Conservation (phyloP, 257 asterid genomes). For the Fraxinus pennsylvanica region DNA sequence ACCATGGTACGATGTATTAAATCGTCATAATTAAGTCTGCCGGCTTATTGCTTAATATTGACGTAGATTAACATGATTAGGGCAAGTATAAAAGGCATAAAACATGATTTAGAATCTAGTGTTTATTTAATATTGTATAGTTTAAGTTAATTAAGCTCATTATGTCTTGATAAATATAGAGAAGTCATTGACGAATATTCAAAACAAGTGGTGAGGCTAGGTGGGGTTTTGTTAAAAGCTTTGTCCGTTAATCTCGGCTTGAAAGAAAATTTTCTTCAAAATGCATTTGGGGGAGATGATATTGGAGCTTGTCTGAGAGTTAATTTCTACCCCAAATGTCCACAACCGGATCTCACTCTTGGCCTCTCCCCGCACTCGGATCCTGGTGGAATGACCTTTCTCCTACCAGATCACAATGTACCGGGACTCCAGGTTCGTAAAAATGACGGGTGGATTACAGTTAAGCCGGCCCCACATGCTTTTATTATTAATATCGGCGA, state of each 20-base stretch:
- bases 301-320: conserved; percentile 85
- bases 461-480: conserved; percentile 75
- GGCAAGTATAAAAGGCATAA: too few relatives aligned
- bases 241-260: conserved; percentile 63
- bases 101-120: background rate
- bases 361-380: conserved; percentile 88
- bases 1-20: too few relatives aligned
- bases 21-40: too few relatives aligned
- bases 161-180: conserved; percentile 32
- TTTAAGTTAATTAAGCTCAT: too few relatives aligned
- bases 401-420: conserved; percentile 64
- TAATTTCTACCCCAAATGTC: conserved; percentile 83
- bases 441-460: conserved; percentile 58
- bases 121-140: too few relatives aligned
- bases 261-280: conserved; percentile 44
- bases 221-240: conserved; percentile 56
- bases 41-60: too few relatives aligned
- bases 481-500: conserved; percentile 82
- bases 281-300: conserved; percentile 71
- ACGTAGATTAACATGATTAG: too few relatives aligned
- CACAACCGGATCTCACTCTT: conserved; percentile 76
- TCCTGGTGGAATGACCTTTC: conserved; percentile 85
- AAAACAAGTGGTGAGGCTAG: conserved; percentile 51
- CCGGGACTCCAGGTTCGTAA: conserved; percentile 82
- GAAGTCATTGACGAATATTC: conserved; percentile 67